Conservation (phyloP, 495 filamentous ascomycete genomes). For the Tuber umbilicatum region DNA sequence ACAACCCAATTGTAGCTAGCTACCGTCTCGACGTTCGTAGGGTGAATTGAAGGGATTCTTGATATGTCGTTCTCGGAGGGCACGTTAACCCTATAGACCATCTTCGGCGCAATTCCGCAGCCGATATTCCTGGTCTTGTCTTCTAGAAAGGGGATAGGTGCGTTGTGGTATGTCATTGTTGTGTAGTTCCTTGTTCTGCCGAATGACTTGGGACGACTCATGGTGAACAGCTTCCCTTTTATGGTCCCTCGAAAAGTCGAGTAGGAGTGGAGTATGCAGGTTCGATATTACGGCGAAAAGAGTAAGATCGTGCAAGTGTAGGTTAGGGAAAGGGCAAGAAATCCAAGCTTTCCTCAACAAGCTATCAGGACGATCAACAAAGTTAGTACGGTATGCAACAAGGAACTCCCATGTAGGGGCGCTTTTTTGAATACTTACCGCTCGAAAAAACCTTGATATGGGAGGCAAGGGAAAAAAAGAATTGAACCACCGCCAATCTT, state of each 20-base stretch:
- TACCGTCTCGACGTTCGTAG: constrained; percentile 14
- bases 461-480: background rate
- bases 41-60: constrained; percentile 17
- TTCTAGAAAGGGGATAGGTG: constrained; percentile 12
- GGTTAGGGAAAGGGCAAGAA: background rate
- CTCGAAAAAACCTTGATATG: background rate
- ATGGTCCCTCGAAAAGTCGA: background rate
- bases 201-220: constrained; percentile 3
- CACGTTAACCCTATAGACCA: constrained; percentile 2
- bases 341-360: background rate
- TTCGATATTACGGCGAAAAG: background rate
- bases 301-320: background rate
- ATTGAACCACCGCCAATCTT: background rate
- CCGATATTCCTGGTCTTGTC: constrained; percentile 16
- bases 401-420: background rate
- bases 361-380: background rate
- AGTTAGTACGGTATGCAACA: background rate
- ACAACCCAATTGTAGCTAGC: constrained; percentile 33
- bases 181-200: background rate
- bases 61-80: constrained; percentile 16
- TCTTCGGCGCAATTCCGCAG: constrained; percentile 8
- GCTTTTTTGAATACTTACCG: background rate
- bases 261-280: background rate
- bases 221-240: background rate
- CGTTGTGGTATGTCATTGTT: background rate